Base-by-base conservation (phyloP, 2,329 filamentous ascomycete genomes). In the Penicillium thymicola region DNA sequence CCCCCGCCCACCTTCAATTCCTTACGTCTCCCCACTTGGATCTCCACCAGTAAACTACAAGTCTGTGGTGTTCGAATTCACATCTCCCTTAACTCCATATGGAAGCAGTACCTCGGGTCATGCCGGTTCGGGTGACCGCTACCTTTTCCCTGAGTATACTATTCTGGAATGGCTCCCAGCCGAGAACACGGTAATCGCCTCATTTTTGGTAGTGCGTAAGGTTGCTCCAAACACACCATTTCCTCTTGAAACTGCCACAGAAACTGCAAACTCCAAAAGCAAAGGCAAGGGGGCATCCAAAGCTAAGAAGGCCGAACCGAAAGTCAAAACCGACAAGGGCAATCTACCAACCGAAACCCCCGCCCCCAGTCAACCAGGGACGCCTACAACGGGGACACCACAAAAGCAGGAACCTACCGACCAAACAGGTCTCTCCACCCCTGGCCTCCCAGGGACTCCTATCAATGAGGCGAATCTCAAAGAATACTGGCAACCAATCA, bases 401-500 rank as follows among this genome's bases (percentile, higher is more conserved):
- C 54, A 57, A 42, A 61, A 65, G 34, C 53, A 51, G 40, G 64
- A 60, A 21, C 43, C 59, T 5, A 34, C 54, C 2, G 25, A 60
- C 32, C 37, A 44, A 27, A 16, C 38, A 10, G 38, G 21, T 4
- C 0, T 57, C 2, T 18, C 51, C 30, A 41, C 55, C 16, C 30
- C 59, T n/a, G 57, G 49, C 7, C 13, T 48, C 2, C 43, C 64
- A n/a, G 48, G 16, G 44, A 65, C 47, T 6, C 37, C 59, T n/a
- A 43, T 13, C 34, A 66, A 56, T 18, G 62, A 43, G 55, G 66
- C 45, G 61, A 72, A 65, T 13, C 54, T 75, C 4, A 76, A 76
- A 59, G 78, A 79, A 59, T 81, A 79, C 62, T 81, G 79, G 66
- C 78, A 81, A 63, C 78, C 79, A 14, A 72, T 81, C 48, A 87